Evolutionary conservation across 371 early-diverging fungal genomes (phyloP), one percentile per base, ranked within the genome.

Genomic region (Paraphysoderma sedebokerense): DNA sequence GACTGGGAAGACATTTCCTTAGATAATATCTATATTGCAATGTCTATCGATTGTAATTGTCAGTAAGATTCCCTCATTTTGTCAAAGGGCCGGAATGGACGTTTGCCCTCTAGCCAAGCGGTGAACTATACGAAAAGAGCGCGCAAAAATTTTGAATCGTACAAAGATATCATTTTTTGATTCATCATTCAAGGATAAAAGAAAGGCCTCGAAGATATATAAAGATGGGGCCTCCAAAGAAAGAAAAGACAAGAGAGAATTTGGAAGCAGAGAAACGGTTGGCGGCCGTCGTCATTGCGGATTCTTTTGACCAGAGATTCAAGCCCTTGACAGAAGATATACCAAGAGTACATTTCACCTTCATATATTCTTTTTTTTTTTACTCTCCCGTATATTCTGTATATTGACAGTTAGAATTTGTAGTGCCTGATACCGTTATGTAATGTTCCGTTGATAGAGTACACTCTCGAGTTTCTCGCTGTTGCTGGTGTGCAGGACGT

Each of bases 381-480:
- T 29, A 23, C 11, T 44, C 31, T 23, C 24, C 15, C 24, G 22
- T n/a, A n/a, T n/a, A n/a, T n/a, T n/a, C 33, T 13, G 17, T 9
- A 31, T n/a, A 11, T 20, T 38, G 15, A 15, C 37, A 7, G 17
- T 15, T 30, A 26, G 11, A 15, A 11, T 19, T 17, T 50, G 9
- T 62, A 90, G 82, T 91, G 93, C 57, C 69, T 96, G 49, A 65
- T 93, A 56, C 93, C 92, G 29, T 68, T 96, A 22, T 83, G 83
- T 67, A 92, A 93, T 58, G 78, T 90, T 19, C 97, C 97, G 0
- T 61, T 93, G 53, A 82, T 96, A 53, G 90, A 92, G 59, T 93
- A 92, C 56, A 83, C 89, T 3, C 70, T 96, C 42, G 97, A 96
- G 60, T 71, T 83, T 44, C 66, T 96, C 38, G 86, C 87, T 6